Base-by-base conservation (phyloP, 805 yeast species). In the Starmerella gropengiesseri region DNA sequence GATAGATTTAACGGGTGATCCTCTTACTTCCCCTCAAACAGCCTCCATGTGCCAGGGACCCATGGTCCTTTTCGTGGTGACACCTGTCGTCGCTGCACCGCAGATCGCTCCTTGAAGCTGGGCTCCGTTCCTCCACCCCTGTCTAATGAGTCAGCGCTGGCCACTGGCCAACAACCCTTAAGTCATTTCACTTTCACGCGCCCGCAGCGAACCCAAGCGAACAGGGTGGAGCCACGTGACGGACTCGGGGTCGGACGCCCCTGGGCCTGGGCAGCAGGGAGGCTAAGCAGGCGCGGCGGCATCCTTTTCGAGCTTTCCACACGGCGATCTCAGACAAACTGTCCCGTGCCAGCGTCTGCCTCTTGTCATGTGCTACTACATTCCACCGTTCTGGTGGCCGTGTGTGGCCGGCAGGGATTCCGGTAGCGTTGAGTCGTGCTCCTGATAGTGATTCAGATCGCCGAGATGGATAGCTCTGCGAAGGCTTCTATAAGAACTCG, bases 401-500 rank as follows among this genome's bases (percentile, higher is more conserved):
- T 11, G 5, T 21, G n/a, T 7, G 29, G 12, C 2, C 18, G 16
- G 20, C 20, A 20, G 45, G 30, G 18, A 8, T 30, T 3, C 13
- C 13, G 41, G 46, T 25, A 16, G 17, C 16, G 44, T 32, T 27
- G 31, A 11, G 5, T 35, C 31, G 31, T 52, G 56, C 50, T 28
- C 30, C 27, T 37, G 42, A 49, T 46, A 56, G 60, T 56, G 60
- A 56, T 56, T 56, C 52, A 44, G 49, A 48, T 41, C 37, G 59
- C 57, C 53, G 3, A 56, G 60, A 56, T n/a, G 14, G 41, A 51
- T 30, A 11, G 25, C 22, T 16, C 16, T 25, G 18, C 38, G 7
- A 56, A 52, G 29, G 37, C 28, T 54, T 56, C 52, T 53, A 50
- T 55, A 57, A 57, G 60, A 57, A 55, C 60, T 50, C 58, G 54